Evolutionary conservation across 345 rosid species (phyloP).

Genomic region (Murraya paniculata): DNA sequence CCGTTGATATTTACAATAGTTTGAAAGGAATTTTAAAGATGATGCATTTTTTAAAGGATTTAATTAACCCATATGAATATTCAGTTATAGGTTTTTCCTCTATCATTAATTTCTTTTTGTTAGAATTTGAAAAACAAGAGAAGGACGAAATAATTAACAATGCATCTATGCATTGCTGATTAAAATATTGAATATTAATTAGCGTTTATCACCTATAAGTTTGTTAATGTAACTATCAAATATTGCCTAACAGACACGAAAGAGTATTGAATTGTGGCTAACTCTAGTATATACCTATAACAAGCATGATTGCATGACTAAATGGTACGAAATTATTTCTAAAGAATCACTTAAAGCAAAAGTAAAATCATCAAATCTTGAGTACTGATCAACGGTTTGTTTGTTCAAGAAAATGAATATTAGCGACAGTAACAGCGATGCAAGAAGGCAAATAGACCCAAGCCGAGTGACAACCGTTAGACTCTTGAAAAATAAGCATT

Average conservation of each 20-base stretch:
- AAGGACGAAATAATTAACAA: not conserved
- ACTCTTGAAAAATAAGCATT: constrained; percentile 31
- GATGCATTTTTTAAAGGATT: too few species aligned
- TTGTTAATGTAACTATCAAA: not conserved
- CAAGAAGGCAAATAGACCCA: not conserved
- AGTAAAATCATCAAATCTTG: not conserved
- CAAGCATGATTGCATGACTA: not conserved
- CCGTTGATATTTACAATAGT: too few species aligned
- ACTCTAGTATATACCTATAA: not conserved
- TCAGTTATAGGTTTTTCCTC: rapidly evolving
- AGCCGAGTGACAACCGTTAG: constrained; percentile 1
- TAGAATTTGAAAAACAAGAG: too few species aligned
- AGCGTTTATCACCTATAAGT: not conserved
- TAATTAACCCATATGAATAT: too few species aligned
- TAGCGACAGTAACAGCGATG: not conserved
- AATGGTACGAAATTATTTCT: not conserved
- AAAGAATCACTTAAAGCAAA: not conserved
- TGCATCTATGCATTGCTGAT: not conserved
- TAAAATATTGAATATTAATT: not conserved
- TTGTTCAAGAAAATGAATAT: not conserved
- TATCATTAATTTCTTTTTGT: too few species aligned
- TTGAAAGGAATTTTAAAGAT: too few species aligned
- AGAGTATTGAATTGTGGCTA: not conserved
- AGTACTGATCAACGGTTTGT: not conserved
- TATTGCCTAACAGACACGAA: not conserved